phyloP scores from a whole-genome alignment of 2,329 filamentous ascomycete genomes.

The Plenodomus tracheiphilus region DNA sequence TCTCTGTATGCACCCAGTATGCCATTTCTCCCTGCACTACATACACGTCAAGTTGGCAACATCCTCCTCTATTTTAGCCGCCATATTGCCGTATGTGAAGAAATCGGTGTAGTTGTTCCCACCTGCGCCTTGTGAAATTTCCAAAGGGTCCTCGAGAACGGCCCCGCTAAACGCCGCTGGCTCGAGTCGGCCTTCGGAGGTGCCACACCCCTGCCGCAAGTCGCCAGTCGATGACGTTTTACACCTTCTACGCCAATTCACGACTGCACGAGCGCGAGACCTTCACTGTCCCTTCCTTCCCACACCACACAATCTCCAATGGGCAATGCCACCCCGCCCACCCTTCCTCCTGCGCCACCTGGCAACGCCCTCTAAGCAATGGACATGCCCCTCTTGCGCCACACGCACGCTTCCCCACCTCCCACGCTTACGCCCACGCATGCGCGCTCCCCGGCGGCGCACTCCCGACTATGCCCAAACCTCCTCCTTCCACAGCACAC shows the following conservation, averaged over 20 bases:
- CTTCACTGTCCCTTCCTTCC: conserved; percentile 1
- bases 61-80: conserved; percentile 42
- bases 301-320: conserved; percentile 14
- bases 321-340: conserved; percentile 35
- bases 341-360: conserved; percentile 15
- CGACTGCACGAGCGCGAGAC: conserved; percentile 3
- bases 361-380: conserved; percentile 9
- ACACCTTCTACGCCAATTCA: conserved; percentile 11
- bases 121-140: conserved; percentile 18
- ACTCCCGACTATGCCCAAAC: conserved; percentile 1
- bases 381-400: conserved; percentile 23
- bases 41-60: conserved; percentile 45
- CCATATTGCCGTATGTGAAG: conserved; percentile 33
- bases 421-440: too few species aligned
- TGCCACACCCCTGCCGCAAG: conserved; percentile 16
- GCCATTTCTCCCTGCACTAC: conserved; percentile 4
- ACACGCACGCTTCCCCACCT: conserved; percentile 6
- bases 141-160: conserved; percentile 7
- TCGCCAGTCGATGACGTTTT: conserved; percentile 32
- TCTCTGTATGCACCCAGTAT: neutral
- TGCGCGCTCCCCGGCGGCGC: conserved; percentile 12
- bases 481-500: conserved; percentile 52
- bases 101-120: conserved; percentile 2
- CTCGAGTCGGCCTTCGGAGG: conserved; percentile 1
- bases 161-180: conserved; percentile 15